Conservation (phyloP, 1,284 basidiomycete species). For the Ceratobasidium sp. region DNA sequence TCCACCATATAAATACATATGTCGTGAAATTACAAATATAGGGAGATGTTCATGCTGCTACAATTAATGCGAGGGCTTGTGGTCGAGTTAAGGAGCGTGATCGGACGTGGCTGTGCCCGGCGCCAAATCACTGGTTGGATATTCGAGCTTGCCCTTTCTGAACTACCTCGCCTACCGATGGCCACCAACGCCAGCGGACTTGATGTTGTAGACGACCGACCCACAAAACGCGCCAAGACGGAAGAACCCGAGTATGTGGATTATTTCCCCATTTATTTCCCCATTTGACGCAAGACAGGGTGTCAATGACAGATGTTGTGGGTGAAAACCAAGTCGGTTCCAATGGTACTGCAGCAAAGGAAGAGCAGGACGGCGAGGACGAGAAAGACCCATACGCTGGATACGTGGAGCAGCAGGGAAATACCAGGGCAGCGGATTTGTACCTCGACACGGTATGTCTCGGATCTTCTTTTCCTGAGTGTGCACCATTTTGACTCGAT, state of each 20-base stretch:
- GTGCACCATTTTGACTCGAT: constrained; percentile 38
- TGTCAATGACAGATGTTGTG: constrained; percentile 4
- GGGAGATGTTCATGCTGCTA: too few species aligned
- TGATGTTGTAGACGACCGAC: constrained; percentile 26
- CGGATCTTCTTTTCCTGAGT: constrained; percentile 33
- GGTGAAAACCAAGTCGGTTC: constrained; percentile 60
- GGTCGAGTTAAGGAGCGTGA: too few species aligned
- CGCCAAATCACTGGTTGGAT: background rate
- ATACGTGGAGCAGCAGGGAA: constrained; percentile 35
- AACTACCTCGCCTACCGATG: background rate
- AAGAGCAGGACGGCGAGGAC: constrained; percentile 60
- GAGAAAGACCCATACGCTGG: constrained; percentile 59
- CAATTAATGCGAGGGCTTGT: too few species aligned
- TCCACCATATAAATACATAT: too few species aligned
- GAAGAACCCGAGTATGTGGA: constrained; percentile 42
- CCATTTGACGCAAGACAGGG: constrained; percentile 14
- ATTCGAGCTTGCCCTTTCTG: background rate
- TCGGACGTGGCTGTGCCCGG: too few species aligned
- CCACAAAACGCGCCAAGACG: constrained; percentile 47
- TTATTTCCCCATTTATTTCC: background rate
- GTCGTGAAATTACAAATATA: too few species aligned
- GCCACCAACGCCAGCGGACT: constrained; percentile 12
- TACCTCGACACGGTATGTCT: constrained; percentile 92
- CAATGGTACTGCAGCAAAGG: constrained; percentile 62
- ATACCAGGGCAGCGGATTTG: constrained; percentile 78